Percentiles rank a stretch among this genome's conserved stretches.
Conservation (phyloP, 495 filamentous ascomycete genomes). For the Cetradonia linearis region DNA sequence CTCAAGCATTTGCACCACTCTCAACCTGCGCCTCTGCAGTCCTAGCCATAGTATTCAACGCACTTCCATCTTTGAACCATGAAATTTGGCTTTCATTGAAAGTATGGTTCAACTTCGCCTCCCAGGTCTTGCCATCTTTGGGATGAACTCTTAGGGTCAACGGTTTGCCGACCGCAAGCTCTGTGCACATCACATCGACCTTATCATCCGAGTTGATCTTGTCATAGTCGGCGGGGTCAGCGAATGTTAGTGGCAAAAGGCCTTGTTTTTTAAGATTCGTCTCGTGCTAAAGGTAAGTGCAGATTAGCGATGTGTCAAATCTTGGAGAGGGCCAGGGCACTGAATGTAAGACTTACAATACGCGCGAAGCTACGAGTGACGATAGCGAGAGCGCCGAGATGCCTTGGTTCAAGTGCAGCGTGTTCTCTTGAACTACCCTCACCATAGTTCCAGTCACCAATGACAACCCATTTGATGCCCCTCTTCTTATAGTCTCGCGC, state of each 20-base stretch:
- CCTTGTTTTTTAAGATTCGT: conserved; percentile 99
- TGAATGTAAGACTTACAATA: conserved; percentile 48
- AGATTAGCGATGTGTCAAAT: neutral
- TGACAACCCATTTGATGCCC: conserved; percentile 91
- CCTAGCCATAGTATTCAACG: conserved; percentile 98
- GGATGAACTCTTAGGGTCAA: conserved; percentile 87
- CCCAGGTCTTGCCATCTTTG: conserved; percentile 60
- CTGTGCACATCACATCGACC: conserved; percentile 80
- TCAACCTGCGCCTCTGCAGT: conserved; percentile 24
- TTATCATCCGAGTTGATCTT: conserved; percentile 90
- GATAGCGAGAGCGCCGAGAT: conserved; percentile 94
- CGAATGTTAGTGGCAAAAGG: conserved; percentile 95
- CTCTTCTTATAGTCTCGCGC: conserved; percentile 98
- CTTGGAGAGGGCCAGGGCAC: neutral
- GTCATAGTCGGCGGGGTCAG: conserved; percentile 93
- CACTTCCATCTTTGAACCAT: conserved; percentile 97
- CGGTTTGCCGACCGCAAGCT: conserved; percentile 88
- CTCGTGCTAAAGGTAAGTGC: conserved; percentile 57
- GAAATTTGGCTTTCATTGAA: conserved; percentile 95
- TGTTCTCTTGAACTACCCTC: conserved; percentile 97
- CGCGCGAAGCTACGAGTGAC: conserved; percentile 93
- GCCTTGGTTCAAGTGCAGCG: conserved; percentile 92
- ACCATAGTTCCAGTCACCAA: conserved; percentile 99
- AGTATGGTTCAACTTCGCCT: conserved; percentile 80
- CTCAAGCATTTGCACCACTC: conserved; percentile 16